Conservation (phyloP, 78 protist species). For the Dictyostelium capitatum region DNA sequence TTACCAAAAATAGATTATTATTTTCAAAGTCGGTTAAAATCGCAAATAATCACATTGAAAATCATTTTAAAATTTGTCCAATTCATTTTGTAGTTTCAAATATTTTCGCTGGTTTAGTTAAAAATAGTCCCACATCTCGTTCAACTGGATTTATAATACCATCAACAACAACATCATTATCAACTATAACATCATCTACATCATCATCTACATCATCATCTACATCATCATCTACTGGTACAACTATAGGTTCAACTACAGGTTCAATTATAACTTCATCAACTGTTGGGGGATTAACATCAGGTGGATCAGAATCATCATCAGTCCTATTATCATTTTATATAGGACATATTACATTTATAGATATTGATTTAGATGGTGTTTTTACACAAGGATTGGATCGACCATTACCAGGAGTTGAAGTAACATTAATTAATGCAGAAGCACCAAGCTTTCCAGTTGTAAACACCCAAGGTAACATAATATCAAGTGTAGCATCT, state of each 20-base stretch:
- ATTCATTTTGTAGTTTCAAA: not conserved
- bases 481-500: not conserved
- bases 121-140: not conserved
- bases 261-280: too few species aligned
- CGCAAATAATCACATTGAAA: not conserved
- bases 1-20: not conserved
- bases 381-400: not conserved
- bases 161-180: not conserved
- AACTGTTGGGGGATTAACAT: too few species aligned
- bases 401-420: constrained; percentile 23
- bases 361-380: constrained; percentile 35
- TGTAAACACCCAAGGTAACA: not conserved
- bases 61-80: not conserved
- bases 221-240: not conserved
- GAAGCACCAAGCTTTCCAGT: not conserved
- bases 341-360: constrained; percentile 9
- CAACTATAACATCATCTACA: not conserved
- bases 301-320: too few species aligned
- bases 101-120: constrained; percentile 8
- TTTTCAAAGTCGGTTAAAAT: not conserved
- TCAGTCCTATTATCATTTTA: too few species aligned
- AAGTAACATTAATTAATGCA: not conserved
- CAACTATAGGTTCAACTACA: too few species aligned
- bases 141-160: not conserved
- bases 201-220: not conserved